phyloP scores from a whole-genome alignment of 1,284 basidiomycete genomes.

The Abortiporus biennis region DNA sequence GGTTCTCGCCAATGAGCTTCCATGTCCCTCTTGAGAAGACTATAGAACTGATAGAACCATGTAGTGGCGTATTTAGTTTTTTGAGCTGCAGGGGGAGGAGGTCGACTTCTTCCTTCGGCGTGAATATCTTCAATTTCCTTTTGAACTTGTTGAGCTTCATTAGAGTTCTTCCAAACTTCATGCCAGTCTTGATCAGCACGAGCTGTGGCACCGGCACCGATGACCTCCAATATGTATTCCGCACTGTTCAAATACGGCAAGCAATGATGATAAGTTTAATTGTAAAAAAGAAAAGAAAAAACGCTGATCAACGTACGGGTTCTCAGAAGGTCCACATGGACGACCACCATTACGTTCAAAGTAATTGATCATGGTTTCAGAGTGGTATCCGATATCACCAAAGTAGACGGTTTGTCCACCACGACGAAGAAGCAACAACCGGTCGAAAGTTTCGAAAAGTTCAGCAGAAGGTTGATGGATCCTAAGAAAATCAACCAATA shows the following conservation, averaged over 20 bases:
- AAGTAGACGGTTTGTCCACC: slow-evolving; percentile 79
- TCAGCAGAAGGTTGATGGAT: slow-evolving; percentile 70
- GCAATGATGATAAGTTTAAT: background rate
- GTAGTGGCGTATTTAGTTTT: slow-evolving; percentile 44
- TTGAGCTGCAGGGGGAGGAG: slow-evolving; percentile 22
- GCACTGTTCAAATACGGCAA: slow-evolving; percentile 13
- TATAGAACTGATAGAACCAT: slow-evolving; percentile 36
- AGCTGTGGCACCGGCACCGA: slow-evolving; percentile 53
- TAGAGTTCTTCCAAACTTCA: slow-evolving; percentile 25
- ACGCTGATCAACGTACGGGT: slow-evolving; percentile 31
- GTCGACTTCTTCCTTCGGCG: slow-evolving; percentile 24
- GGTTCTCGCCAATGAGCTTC: slow-evolving; percentile 60
- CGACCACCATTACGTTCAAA: slow-evolving; percentile 60
- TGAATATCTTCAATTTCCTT: slow-evolving; percentile 27
- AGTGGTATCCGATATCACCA: slow-evolving; percentile 63
- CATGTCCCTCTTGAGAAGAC: slow-evolving; percentile 44
- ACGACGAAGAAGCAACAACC: slow-evolving; percentile 50
- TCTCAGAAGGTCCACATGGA: slow-evolving; percentile 31
- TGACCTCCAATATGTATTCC: slow-evolving; percentile 66
- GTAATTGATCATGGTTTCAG: slow-evolving; percentile 55
- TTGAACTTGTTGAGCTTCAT: slow-evolving; percentile 18
- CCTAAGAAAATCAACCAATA: slow-evolving; percentile 7
- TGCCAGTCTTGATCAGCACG: slow-evolving; percentile 28
- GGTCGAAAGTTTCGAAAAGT: slow-evolving; percentile 69
- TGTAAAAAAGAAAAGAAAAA: slow-evolving; percentile 4